phyloP scores from a whole-genome alignment of 2,329 filamentous ascomycete genomes.

The Metarhizium sp. region DNA sequence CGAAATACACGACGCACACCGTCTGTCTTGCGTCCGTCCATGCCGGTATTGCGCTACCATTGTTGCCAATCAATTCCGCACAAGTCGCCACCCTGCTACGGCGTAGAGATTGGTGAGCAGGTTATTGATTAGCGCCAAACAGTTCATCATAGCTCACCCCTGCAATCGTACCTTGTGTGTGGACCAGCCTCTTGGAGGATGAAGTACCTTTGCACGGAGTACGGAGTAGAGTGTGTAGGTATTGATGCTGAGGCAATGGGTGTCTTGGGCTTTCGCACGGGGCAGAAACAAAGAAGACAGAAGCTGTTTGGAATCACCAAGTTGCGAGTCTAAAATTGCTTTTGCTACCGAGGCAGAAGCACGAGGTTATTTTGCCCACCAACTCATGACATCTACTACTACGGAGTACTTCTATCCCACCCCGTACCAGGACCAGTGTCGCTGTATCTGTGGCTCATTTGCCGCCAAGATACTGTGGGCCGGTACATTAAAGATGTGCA shows the following conservation, averaged over 20 bases:
- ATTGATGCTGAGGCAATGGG: not conserved
- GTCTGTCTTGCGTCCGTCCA: too few relatives aligned
- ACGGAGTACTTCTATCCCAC: too few relatives aligned
- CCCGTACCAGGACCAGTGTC: too few relatives aligned
- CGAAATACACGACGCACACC: not conserved
- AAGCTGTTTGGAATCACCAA: not conserved
- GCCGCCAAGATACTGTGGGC: conserved; percentile 3
- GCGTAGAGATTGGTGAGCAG: not conserved
- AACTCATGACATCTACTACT: too few relatives aligned
- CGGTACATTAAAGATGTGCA: conserved; percentile 1
- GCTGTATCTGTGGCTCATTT: not conserved
- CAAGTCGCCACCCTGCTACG: not conserved
- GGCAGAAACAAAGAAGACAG: too few relatives aligned
- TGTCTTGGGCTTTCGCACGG: not conserved
- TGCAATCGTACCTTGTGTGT: not conserved
- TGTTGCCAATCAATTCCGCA: not conserved
- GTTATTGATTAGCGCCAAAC: not conserved
- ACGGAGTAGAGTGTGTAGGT: too few relatives aligned
- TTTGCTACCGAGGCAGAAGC: too few relatives aligned
- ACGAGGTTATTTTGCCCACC: too few relatives aligned
- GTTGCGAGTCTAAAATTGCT: not conserved
- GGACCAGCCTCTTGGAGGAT: not conserved
- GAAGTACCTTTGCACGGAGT: not conserved
- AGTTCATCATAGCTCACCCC: conserved; percentile 2
- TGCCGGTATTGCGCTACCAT: too few relatives aligned